These are phyloP conservation scores for Macrotyloma uniflorum DNA, from an alignment of 306 rosid species.

Conservation along the genomic window DNA sequence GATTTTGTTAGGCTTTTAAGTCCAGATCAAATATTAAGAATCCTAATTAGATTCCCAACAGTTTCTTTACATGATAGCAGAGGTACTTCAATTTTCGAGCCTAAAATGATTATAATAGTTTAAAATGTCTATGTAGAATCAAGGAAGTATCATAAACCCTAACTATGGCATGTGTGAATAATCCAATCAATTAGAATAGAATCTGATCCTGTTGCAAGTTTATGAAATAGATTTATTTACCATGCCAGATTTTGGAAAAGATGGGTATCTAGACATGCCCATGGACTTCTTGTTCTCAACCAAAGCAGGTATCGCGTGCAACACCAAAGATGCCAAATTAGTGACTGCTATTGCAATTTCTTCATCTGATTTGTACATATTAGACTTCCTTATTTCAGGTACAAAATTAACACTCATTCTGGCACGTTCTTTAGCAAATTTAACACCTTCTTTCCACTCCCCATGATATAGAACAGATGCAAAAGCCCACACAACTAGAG, in stretches of 20 bases:
- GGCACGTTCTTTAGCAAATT: conserved; percentile 66
- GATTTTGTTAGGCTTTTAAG: background rate
- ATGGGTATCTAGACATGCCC: conserved; percentile 47
- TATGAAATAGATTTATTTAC: conserved; percentile 52
- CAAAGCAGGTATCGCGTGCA: conserved; percentile 48
- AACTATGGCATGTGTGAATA: conserved; percentile 25
- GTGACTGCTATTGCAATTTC: conserved; percentile 68
- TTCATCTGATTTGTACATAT: conserved; percentile 52
- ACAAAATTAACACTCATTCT: conserved; percentile 49
- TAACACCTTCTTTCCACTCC: conserved; percentile 68
- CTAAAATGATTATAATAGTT: conserved; percentile 1
- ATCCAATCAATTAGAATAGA: conserved; percentile 26
- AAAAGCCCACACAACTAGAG: conserved; percentile 61
- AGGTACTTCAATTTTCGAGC: conserved; percentile 13
- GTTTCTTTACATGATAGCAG: conserved; percentile 26
- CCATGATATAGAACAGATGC: conserved; percentile 86
- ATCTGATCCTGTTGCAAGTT: conserved; percentile 31
- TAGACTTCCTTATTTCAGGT: conserved; percentile 69
- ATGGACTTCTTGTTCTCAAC: conserved; percentile 37
- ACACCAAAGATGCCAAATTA: conserved; percentile 63
- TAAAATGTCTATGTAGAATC: conserved; percentile 9
- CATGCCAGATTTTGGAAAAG: conserved; percentile 45
- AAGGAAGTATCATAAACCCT: conserved; percentile 25
- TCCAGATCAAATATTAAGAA: background rate
- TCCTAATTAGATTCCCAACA: background rate